Base-by-base conservation (phyloP, 129 eudicot genomes). In the Tanacetum coccineum region DNA sequence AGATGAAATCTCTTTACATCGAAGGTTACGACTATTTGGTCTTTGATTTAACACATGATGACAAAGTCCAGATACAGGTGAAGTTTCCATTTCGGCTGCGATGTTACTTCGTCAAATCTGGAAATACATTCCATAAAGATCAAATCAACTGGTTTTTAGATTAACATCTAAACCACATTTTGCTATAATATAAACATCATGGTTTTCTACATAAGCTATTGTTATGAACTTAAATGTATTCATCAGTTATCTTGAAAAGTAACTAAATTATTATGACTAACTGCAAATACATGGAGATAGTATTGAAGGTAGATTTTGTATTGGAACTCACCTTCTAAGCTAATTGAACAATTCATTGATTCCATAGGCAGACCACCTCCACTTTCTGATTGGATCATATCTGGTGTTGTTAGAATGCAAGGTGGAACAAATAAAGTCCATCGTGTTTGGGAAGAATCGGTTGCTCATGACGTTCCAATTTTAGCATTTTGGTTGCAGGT, bases 401-500 rank as follows among this genome's bases (percentile, higher is more conserved):
- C 99, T 13, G 99, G 99, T 8, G 83, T 93, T 50, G 99, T 93
- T 71, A 96, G 99, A 49, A 86, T 93, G 96, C 99, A 93, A 85
- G 99, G 99, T 42, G n/a, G n/a, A n/a, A n/a, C n/a, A n/a, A n/a
- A n/a, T n/a, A n/a, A n/a, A n/a, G n/a, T n/a, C n/a, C n/a, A 88
- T 4, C 49, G 26, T 72, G 83, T 83, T 67, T 93, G 92, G 95
- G 89, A 86, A 2, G 56, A 81, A 46, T 75, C 89, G 50, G 75
- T 66, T 42, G 73, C 65, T 64, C 74, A 76, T 54, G 87, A 89
- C 61, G 88, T 90, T 45, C 99, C 99, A 28, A 72, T 93, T 63
- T 86, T 96, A 62, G 87, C 96, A 79, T 89, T 93, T 61, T 93
- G 99, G 99, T 81, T 93, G 84, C 99, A 93, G 96, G 96, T 89